Evolutionary conservation across 2,329 filamentous ascomycete species (phyloP), one percentile per base, ranked within the genome.

Genomic region (Fusarium luffae): DNA sequence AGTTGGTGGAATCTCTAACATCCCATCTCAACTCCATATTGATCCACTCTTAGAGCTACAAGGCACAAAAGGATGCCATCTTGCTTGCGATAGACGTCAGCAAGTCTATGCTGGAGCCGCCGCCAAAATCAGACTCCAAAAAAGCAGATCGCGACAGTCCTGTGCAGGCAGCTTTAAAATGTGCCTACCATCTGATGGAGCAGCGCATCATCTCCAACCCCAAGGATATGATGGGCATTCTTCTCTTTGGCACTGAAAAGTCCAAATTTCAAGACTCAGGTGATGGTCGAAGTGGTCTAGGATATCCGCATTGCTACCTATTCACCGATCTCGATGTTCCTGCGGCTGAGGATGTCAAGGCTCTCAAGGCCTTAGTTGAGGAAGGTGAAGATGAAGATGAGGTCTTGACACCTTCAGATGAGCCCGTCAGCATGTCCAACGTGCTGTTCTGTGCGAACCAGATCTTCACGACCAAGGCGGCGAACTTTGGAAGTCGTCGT

Each of bases 121-220:
- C 93, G 23, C 86, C 89, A 4, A 82, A 85, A 4, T 85, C 85
- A 9, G 85, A 88, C 65, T 87, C 90, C 52, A 97, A 93, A 81
- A 95, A 94, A 78, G 88, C 89, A 44, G 91, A 93, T 69, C 89
- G 85, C 60, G 93, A 95, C 75, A 94, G 92, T 46, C 90, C 95
- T 6, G 85, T 93, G 1, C 86, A 91, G 54, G 94, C 95, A 18
- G 94, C 96, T 6, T 82, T 99, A 51, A 97, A 97, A 85, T 98
- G 93, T 75, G 96, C 95, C 61, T 97, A 97, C 76, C 89, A 93
- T 76, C 85, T 99, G 55, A 98, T 99, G 93, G 93, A 98, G 81
- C 95, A 98, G 82, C 93, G 96, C 74, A 98, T 99, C 79, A 98
- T 99, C 74, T 95, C 95, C 5, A 95, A 94, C 66, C 96, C 96